These are phyloP conservation scores for Backusella psychrophila DNA, from an alignment of 192 early-diverging fungal genomes.

Conservation along the genomic window DNA sequence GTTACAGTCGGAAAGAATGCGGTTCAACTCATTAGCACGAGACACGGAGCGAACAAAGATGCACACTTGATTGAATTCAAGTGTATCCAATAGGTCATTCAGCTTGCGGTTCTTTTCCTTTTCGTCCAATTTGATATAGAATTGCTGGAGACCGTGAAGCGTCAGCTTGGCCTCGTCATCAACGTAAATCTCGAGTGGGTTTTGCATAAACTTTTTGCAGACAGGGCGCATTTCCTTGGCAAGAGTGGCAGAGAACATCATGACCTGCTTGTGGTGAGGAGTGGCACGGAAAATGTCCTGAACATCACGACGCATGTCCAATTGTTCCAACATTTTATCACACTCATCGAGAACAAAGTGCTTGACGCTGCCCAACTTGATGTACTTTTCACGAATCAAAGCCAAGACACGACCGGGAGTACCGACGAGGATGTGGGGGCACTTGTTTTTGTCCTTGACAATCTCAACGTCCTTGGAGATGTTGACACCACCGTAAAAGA, in stretches of 20 bases:
- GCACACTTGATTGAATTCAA: slow-evolving; percentile 98
- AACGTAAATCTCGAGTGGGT: slow-evolving; percentile 95
- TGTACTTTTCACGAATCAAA: slow-evolving; percentile 80
- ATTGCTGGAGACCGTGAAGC: slow-evolving; percentile 95
- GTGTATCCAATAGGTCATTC: slow-evolving; percentile 85
- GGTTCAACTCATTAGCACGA: slow-evolving; percentile 85
- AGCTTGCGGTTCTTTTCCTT: slow-evolving; percentile 91
- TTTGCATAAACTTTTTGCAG: slow-evolving; percentile 98
- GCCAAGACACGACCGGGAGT: slow-evolving; percentile 93
- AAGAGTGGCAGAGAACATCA: slow-evolving; percentile 98
- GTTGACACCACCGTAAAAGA: slow-evolving; percentile 89
- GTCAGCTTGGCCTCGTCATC: slow-evolving; percentile 98
- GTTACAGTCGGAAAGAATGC: slow-evolving; percentile 83
- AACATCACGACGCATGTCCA: slow-evolving; percentile 96
- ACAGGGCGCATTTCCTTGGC: slow-evolving; percentile 89
- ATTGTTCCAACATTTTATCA: slow-evolving; percentile 93
- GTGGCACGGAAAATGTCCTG: slow-evolving; percentile 95
- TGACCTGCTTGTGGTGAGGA: slow-evolving; percentile 97
- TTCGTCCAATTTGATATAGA: slow-evolving; percentile 86
- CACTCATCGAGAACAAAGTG: slow-evolving; percentile 99
- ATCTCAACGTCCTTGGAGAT: slow-evolving; percentile 80
- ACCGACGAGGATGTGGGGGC: slow-evolving; percentile 95
- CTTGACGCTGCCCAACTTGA: slow-evolving; percentile 83
- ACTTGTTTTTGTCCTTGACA: slow-evolving; percentile 78
- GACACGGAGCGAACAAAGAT: slow-evolving; percentile 93